A percentile compares a stretch with the other conserved stretches of the same genome.
These are phyloP conservation scores for Neurospora tetraspora DNA, from an alignment of 495 filamentous ascomycete species.

Conservation along the genomic window DNA sequence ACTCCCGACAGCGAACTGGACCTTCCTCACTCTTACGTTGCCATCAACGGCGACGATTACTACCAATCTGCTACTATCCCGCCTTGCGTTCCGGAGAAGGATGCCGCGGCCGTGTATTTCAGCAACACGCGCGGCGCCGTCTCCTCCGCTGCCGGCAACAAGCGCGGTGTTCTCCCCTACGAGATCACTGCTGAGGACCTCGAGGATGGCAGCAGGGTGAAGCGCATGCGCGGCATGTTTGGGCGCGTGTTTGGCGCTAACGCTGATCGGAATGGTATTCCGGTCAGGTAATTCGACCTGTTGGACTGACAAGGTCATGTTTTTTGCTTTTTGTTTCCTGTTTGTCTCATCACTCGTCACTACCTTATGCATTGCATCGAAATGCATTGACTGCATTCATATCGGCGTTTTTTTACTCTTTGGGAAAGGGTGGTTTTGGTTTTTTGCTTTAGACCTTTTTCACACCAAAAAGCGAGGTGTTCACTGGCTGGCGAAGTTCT, in stretches of 20 bases:
- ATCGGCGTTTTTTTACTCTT: background rate
- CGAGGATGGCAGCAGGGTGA: constrained; percentile 28
- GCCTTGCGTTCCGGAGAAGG: constrained; percentile 19
- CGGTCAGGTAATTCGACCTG: background rate
- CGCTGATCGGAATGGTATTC: constrained; percentile 2
- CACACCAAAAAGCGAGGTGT: background rate
- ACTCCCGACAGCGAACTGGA: constrained; percentile 31
- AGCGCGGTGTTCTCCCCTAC: constrained; percentile 30
- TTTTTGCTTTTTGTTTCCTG: background rate
- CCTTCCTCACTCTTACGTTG: constrained; percentile 21
- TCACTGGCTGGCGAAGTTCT: background rate
- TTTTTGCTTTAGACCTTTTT: background rate
- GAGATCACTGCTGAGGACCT: constrained; percentile 37
- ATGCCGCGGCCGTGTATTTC: constrained; percentile 9
- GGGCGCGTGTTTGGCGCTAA: constrained; percentile 29
- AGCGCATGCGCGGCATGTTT: constrained; percentile 31
- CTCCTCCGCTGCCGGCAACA: background rate
- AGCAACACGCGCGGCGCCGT: constrained; percentile 3
- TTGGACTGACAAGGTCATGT: background rate
- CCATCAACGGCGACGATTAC: constrained; percentile 20
- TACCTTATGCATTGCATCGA: background rate
- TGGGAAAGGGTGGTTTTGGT: background rate
- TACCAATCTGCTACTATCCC: constrained; percentile 27
- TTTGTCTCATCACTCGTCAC: background rate
- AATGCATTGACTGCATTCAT: background rate